Percentiles rank a stretch among this genome's conserved stretches.
phyloP scores from a whole-genome alignment of 1,284 basidiomycete species.

The Microbotryomycetes sp. region DNA sequence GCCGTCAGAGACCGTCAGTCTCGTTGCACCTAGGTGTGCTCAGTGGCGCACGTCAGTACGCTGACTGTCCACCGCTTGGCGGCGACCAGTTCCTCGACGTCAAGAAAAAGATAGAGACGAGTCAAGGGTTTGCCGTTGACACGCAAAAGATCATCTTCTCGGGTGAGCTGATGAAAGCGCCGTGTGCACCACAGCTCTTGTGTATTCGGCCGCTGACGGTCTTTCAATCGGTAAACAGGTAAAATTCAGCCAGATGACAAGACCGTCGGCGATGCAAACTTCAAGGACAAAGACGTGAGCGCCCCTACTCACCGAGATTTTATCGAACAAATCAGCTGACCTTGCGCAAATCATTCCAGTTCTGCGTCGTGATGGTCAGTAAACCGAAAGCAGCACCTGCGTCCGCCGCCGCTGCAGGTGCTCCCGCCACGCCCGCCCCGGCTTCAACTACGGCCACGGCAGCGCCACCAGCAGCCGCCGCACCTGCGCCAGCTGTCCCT shows the following conservation, averaged over 20 bases:
- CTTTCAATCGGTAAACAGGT: slow-evolving; percentile 49
- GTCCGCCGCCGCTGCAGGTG: slow-evolving; percentile 36
- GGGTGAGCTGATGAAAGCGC: slow-evolving; percentile 57
- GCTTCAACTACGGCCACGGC: no score
- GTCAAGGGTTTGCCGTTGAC: slow-evolving; percentile 65
- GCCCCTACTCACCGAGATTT: not conserved
- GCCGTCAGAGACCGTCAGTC: slow-evolving; percentile 55
- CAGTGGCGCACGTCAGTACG: not conserved
- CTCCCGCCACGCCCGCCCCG: slow-evolving; percentile 35
- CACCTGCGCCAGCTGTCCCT: slow-evolving; percentile 36
- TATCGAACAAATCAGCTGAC: not conserved
- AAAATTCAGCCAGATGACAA: slow-evolving; percentile 88
- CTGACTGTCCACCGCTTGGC: not conserved
- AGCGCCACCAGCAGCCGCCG: slow-evolving; percentile 28
- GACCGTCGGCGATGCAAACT: slow-evolving; percentile 76
- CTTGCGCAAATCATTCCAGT: slow-evolving; percentile 41
- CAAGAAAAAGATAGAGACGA: slow-evolving; percentile 75
- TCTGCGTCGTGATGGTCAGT: slow-evolving; percentile 95
- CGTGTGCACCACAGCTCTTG: no score
- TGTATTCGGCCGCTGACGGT: slow-evolving; percentile 3
- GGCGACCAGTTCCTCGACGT: slow-evolving; percentile 53
- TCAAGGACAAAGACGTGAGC: slow-evolving; percentile 84
- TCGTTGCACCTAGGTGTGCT: not conserved
- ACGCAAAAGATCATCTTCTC: slow-evolving; percentile 93
- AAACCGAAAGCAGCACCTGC: slow-evolving; percentile 61